Conservation (phyloP, 1,284 basidiomycete genomes). For the Thelephora terrestris region DNA sequence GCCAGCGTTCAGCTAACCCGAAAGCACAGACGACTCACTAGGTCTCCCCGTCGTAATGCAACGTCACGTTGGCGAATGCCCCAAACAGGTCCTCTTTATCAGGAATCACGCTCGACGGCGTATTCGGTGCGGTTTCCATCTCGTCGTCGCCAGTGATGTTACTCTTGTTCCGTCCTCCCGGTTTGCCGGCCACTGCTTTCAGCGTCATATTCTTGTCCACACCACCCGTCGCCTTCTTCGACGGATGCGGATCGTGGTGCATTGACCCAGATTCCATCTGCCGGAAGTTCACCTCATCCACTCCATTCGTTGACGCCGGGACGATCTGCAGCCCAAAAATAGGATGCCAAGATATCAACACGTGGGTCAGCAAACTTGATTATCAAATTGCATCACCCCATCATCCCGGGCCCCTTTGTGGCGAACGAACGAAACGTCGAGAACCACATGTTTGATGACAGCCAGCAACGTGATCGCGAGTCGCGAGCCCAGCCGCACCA, state of each 20-base stretch:
- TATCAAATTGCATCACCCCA: too few relatives aligned
- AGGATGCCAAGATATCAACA: too few relatives aligned
- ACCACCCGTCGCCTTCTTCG: background rate
- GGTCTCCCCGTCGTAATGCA: slow-evolving; percentile 71
- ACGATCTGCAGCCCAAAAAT: slow-evolving; percentile 42
- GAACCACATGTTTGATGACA: too few relatives aligned
- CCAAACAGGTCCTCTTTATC: slow-evolving; percentile 56
- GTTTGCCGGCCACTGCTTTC: background rate
- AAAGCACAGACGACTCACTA: slow-evolving; percentile 7
- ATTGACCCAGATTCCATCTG: slow-evolving; percentile 84
- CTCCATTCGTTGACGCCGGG: slow-evolving; percentile 72
- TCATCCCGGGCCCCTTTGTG: too few relatives aligned
- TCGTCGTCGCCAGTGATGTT: slow-evolving; percentile 33
- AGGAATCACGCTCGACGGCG: slow-evolving; percentile 7
- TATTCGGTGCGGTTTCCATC: slow-evolving; percentile 25
- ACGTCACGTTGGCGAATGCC: slow-evolving; percentile 80
- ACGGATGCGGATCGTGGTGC: slow-evolving; percentile 56
- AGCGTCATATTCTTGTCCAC: background rate
- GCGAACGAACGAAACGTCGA: too few relatives aligned
- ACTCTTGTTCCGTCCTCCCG: background rate
- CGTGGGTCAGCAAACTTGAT: too few relatives aligned
- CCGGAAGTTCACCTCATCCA: slow-evolving; percentile 87
- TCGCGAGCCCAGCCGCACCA: too few relatives aligned
- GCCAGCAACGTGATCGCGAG: too few relatives aligned
- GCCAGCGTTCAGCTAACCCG: too few relatives aligned